A percentile compares a stretch with the other conserved stretches of the same genome.
Conservation (phyloP, 805 yeast species). For the Yarrowia phangngaensis region DNA sequence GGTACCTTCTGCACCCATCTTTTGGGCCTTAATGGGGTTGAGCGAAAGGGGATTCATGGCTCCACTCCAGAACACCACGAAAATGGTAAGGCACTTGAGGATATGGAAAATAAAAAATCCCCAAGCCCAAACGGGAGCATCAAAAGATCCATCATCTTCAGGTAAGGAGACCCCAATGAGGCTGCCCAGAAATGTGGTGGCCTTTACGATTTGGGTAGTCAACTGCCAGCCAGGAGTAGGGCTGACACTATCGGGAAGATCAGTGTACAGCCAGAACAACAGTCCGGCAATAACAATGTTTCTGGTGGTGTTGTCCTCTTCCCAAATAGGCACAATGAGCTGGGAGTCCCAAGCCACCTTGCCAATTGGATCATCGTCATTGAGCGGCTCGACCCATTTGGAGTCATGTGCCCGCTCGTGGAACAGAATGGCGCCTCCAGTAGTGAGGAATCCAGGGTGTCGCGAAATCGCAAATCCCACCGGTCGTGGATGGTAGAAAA, state of each 20-base stretch:
- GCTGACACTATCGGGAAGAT: conserved; percentile 79
- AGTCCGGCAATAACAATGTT: conserved; percentile 34
- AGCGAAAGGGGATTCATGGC: conserved; percentile 69
- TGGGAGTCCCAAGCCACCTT: conserved; percentile 86
- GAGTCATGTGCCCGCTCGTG: conserved; percentile 53
- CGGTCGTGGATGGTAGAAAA: conserved; percentile 67
- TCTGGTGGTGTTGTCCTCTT: conserved; percentile 41
- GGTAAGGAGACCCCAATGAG: conserved; percentile 46
- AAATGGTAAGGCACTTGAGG: conserved; percentile 56
- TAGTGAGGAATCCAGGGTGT: conserved; percentile 78
- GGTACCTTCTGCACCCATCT: conserved; percentile 37
- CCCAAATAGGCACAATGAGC: conserved; percentile 73
- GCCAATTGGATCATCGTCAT: conserved; percentile 50
- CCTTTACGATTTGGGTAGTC: conserved; percentile 52
- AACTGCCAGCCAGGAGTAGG: conserved; percentile 91
- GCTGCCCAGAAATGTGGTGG: conserved; percentile 41
- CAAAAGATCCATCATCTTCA: conserved; percentile 48
- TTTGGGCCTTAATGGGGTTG: conserved; percentile 39
- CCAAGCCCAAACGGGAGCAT: conserved; percentile 48
- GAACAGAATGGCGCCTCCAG: conserved; percentile 75
- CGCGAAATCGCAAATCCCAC: conserved; percentile 57
- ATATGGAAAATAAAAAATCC: conserved; percentile 70
- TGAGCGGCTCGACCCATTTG: conserved; percentile 47
- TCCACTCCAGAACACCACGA: conserved; percentile 61
- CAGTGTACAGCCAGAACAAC: conserved; percentile 80